These are phyloP conservation scores for Salix koriyanagi DNA, from an alignment of 345 rosid genomes.

Conservation along the genomic window DNA sequence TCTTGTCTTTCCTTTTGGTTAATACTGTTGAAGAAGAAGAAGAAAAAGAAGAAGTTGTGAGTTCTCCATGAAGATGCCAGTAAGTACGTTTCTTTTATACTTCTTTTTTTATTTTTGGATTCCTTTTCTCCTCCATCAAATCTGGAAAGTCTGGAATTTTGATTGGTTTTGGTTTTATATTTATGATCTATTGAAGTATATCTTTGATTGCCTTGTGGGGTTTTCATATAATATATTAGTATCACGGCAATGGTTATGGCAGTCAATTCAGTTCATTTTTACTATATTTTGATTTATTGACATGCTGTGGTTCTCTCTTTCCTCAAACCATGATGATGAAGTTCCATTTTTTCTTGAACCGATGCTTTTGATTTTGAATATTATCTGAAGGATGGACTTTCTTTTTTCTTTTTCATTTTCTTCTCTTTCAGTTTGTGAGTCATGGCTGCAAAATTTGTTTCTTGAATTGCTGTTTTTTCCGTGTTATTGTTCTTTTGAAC, in stretches of 20 bases:
- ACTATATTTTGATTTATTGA: neutral
- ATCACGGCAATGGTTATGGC: slow-evolving; percentile 3
- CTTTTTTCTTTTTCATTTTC: neutral
- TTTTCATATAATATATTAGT: neutral
- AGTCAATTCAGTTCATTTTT: slow-evolving; percentile 10
- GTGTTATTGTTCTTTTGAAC: neutral
- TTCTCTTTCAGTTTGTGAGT: neutral
- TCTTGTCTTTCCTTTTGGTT: slow-evolving; percentile 6
- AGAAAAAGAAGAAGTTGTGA: slow-evolving; percentile 32
- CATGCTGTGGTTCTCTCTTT: neutral
- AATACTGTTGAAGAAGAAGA: neutral
- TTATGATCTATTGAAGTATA: neutral
- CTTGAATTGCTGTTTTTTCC: neutral
- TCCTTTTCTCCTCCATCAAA: slow-evolving; percentile 12
- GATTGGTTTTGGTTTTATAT: slow-evolving; percentile 16
- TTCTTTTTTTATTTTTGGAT: slow-evolving; percentile 13
- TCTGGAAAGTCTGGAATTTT: slow-evolving; percentile 15
- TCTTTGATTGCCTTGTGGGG: neutral
- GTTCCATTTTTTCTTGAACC: neutral
- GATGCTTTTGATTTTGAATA: neutral
- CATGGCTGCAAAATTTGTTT: neutral
- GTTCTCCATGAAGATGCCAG: slow-evolving; percentile 84
- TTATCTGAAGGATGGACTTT: neutral
- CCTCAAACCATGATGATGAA: neutral
- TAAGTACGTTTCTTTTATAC: slow-evolving; percentile 65